Evolutionary conservation across 1,139 yeast genomes (phyloP), one percentile per base, ranked within the genome.

Genomic region (Pneumocystis jirovecii): DNA sequence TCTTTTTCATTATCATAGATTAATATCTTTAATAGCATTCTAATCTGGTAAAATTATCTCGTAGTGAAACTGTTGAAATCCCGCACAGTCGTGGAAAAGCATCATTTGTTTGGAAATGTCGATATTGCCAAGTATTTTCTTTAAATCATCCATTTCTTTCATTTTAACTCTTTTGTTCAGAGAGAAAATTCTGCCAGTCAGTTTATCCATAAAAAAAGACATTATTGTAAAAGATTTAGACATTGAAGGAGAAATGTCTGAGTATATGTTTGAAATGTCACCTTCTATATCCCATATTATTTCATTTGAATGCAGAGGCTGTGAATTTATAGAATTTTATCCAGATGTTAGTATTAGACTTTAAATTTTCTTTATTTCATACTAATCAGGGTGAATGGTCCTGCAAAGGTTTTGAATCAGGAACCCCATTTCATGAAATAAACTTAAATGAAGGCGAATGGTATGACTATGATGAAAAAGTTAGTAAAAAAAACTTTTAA

Each of bases 401-500:
- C 63, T 88, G 91, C 67, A 76, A 74, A 61, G 88, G 89, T 2
- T 76, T 75, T 8, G 84, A 82, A 21, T 75, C 83, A 1, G 74
- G 76, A 10, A 79, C 87, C 1, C 75, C 73, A 66, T 88, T 87
- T 71, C 74, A 73, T 15, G 89, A 85, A 29, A 81, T 89, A n/a
- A 89, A 86, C 66, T 76, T 89, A 64, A 82, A 80, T 60, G 97
- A 89, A 60, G 84, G 82, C 61, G 97, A 93, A 73, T 91, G 96
- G 95, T 93, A 85, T 74, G 98, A 93, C 72, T 95, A 91, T 73
- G 97, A 93, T 73, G 97, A 93, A 67, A 83, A 85, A 72, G 85
- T 88, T 4, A 83, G 84, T 12, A 50, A 12, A 40, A 50, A 29
- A 50, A 50, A 15, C 56, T 21, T 25, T 25, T 25, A 25, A 15